These are phyloP conservation scores for Erysimum cheiranthoides DNA, from an alignment of 345 rosid genomes.

Conservation along the genomic window DNA sequence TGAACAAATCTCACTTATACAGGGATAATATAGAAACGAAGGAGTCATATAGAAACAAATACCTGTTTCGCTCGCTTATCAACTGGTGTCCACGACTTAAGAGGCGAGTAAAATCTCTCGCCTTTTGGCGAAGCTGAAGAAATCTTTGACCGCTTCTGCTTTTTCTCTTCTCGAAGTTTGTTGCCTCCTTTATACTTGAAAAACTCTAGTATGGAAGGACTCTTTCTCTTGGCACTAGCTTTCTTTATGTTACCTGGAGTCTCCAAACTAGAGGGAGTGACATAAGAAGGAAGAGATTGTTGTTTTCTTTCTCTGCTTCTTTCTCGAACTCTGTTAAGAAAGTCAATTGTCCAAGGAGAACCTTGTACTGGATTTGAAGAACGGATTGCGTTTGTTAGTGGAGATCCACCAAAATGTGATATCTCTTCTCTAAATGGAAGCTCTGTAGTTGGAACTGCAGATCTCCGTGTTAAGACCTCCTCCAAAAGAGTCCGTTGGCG, in stretches of 20 bases:
- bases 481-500: conserved; percentile 48
- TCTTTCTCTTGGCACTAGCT: conserved; percentile 60
- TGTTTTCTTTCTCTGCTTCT: conserved; percentile 64
- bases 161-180: conserved; percentile 59
- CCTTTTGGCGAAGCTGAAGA: conserved; percentile 49
- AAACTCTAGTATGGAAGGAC: conserved; percentile 80
- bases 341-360: conserved; percentile 96
- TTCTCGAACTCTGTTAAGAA: conserved; percentile 82
- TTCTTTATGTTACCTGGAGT: conserved; percentile 51
- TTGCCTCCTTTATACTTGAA: conserved; percentile 80
- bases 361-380: conserved; percentile 57
- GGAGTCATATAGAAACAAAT: not conserved
- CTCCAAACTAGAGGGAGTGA: conserved; percentile 50
- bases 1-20: conserved; percentile 3
- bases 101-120: conserved; percentile 50
- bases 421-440: conserved; percentile 56
- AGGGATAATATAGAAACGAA: not conserved
- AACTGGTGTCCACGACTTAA: conserved; percentile 61
- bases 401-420: conserved; percentile 62
- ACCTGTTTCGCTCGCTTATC: conserved; percentile 85
- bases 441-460: conserved; percentile 46
- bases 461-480: conserved; percentile 50
- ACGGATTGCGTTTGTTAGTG: conserved; percentile 65
- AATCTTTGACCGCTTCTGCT: conserved; percentile 56
- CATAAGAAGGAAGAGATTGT: conserved; percentile 60